Evolutionary conservation across 805 yeast genomes (phyloP).

Genomic region (Saccharomycopsis oosterbeekiorum): DNA sequence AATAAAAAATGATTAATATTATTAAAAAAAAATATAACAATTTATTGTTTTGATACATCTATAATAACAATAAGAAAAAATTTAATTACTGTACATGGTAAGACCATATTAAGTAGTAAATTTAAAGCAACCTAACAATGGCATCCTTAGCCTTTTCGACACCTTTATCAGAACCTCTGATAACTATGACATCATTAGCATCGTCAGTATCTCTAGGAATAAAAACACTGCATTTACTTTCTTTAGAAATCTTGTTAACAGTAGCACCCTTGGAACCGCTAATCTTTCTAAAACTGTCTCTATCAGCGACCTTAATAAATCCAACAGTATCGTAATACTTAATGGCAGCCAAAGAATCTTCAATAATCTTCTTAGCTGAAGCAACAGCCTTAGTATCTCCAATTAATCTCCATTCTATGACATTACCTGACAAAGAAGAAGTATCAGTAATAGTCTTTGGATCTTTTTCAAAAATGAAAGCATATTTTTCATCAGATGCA

Average conservation of each 20-base stretch:
- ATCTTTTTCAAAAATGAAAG: conserved; percentile 30
- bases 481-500: not conserved
- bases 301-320: conserved; percentile 50
- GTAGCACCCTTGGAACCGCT: conserved; percentile 73
- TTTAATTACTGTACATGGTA: not conserved
- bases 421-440: conserved; percentile 29
- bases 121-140: conserved; percentile 22
- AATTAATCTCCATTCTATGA: conserved; percentile 59
- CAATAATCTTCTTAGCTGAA: conserved; percentile 43
- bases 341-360: conserved; percentile 39
- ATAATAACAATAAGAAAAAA: not conserved
- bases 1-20: not conserved
- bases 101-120: not conserved
- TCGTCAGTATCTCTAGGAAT: conserved; percentile 54
- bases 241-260: conserved; percentile 49
- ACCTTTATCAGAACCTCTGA: conserved; percentile 51
- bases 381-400: conserved; percentile 41
- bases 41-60: not conserved
- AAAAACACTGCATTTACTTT: conserved; percentile 46
- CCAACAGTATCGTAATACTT: conserved; percentile 40
- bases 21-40: not conserved
- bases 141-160: conserved; percentile 40
- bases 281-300: conserved; percentile 45
- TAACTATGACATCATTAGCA: conserved; percentile 41
- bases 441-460: conserved; percentile 37